Evolutionary conservation across 164 flowering plant species (phyloP).

Genomic region (Santalum album): DNA sequence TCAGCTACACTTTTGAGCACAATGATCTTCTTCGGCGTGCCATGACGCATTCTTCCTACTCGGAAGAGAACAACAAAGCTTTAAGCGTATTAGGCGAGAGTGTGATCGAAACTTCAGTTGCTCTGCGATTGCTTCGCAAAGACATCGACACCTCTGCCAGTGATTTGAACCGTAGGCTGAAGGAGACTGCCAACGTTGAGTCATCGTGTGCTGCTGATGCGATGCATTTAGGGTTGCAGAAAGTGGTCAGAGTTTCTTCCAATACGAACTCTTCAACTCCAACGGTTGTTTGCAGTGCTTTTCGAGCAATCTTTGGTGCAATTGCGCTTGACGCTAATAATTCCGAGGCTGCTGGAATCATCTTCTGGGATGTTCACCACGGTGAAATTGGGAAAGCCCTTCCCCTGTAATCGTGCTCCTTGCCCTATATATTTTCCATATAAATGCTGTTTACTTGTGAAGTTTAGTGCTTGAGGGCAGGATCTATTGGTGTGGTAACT

Average conservation of each 20-base stretch:
- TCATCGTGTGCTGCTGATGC: slow-evolving; percentile 51
- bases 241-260: slow-evolving; percentile 53
- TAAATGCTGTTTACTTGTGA: too few relatives aligned
- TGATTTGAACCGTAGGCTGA: slow-evolving; percentile 33
- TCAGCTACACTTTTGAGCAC: slow-evolving; percentile 46
- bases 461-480: too few relatives aligned
- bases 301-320: slow-evolving; percentile 66
- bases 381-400: slow-evolving; percentile 13
- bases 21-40: slow-evolving; percentile 47
- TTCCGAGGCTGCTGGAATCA: slow-evolving; percentile 42
- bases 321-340: slow-evolving; percentile 54
- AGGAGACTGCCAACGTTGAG: slow-evolving; percentile 33
- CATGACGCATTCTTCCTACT: slow-evolving; percentile 70
- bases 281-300: slow-evolving; percentile 60
- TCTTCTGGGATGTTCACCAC: slow-evolving; percentile 48
- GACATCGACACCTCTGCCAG: slow-evolving; percentile 45
- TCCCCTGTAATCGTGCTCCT: slow-evolving; percentile 10
- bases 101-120: slow-evolving; percentile 36
- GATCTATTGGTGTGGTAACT: too few relatives aligned
- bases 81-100: slow-evolving; percentile 48
- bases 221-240: slow-evolving; percentile 46
- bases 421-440: too few relatives aligned
- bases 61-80: slow-evolving; percentile 64
- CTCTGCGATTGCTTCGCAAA: slow-evolving; percentile 22
- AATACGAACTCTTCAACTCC: slow-evolving; percentile 44